These are phyloP conservation scores for Dendrobium chrysotoxum DNA, from an alignment of 106 monocot species.

Conservation along the genomic window DNA sequence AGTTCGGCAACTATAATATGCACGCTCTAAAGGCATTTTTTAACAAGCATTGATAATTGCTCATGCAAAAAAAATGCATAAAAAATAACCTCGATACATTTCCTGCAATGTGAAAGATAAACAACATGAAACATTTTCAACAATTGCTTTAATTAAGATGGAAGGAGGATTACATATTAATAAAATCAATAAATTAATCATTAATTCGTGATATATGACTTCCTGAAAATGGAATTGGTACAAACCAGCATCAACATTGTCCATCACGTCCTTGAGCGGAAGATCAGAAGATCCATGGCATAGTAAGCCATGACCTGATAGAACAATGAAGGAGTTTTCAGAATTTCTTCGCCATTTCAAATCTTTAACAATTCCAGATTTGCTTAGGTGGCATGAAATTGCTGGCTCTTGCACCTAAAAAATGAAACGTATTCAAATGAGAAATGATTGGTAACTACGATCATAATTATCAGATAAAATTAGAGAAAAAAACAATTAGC, in stretches of 20 bases:
- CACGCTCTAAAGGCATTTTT: neutral
- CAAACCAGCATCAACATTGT: conserved; percentile 77
- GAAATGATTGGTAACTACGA: neutral
- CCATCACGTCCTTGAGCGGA: conserved; percentile 44
- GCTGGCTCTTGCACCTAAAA: conserved; percentile 44
- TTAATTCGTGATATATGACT: neutral
- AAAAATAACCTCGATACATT: neutral
- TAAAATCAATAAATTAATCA: neutral
- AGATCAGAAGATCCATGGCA: conserved; percentile 35
- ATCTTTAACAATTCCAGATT: conserved; percentile 47
- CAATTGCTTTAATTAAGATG: neutral
- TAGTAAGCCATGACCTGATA: conserved; percentile 48
- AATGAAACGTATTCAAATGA: neutral
- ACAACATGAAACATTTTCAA: neutral
- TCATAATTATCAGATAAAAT: neutral
- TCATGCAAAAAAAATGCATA: neutral
- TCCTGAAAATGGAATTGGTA: neutral
- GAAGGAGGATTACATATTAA: neutral
- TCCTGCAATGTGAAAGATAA: conserved; percentile 1
- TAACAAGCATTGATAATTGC: neutral
- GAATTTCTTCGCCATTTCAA: conserved; percentile 57
- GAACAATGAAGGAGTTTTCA: conserved; percentile 45
- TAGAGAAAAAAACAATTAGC: neutral
- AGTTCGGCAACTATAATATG: neutral
- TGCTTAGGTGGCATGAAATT: conserved; percentile 31